phyloP scores from a whole-genome alignment of 192 early-diverging fungal genomes.

The Backusella psychrophila region DNA sequence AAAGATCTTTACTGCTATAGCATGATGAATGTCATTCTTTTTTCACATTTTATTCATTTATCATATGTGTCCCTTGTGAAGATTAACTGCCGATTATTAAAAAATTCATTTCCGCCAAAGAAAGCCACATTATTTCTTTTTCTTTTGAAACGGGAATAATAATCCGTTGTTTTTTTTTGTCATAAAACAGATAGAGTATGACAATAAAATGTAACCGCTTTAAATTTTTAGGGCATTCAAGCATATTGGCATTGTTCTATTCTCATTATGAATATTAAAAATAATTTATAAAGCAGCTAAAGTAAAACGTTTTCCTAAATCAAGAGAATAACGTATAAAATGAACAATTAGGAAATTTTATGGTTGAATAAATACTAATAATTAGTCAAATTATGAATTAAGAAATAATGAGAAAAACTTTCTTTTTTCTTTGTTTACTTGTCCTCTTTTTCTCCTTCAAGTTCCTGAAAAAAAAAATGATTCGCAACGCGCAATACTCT shows the following conservation, averaged over 20 bases:
- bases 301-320: background rate
- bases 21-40: background rate
- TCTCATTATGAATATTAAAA: background rate
- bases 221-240: no score
- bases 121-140: background rate
- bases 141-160: background rate
- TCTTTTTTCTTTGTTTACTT: background rate
- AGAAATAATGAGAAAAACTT: background rate
- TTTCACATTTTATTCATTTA: background rate
- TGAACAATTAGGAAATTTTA: background rate
- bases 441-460: background rate
- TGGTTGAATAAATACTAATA: background rate
- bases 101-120: background rate
- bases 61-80: background rate
- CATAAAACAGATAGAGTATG: no score
- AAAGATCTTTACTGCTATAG: background rate
- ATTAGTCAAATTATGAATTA: background rate
- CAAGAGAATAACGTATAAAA: background rate
- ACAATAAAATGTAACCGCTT: no score
- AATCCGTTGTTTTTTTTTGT: background rate
- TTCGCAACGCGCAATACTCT: background rate
- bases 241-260: background rate
- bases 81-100: background rate
- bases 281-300: background rate
- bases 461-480: background rate